A percentile compares a stretch with the other conserved stretches of the same genome.
These are phyloP conservation scores for Vaccinium corymbosum DNA, from an alignment of 148 eudicot genomes.

Conservation along the genomic window DNA sequence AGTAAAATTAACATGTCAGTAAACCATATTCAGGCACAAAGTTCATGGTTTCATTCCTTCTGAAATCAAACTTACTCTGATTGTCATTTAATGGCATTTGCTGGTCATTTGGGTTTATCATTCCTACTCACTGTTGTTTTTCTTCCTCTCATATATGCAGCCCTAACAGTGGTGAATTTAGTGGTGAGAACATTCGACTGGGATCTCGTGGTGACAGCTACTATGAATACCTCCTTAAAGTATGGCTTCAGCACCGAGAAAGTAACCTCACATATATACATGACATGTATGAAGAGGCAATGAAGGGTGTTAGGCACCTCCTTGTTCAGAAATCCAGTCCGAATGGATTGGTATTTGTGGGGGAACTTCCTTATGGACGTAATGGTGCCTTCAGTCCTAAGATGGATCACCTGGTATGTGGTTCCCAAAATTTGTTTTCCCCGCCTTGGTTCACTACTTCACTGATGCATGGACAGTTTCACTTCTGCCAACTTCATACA, in stretches of 20 bases:
- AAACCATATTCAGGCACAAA: neutral
- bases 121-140: slow-evolving; percentile 10
- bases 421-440: neutral
- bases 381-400: slow-evolving; percentile 75
- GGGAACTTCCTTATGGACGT: slow-evolving; percentile 83
- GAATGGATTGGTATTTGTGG: slow-evolving; percentile 76
- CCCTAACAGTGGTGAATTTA: slow-evolving; percentile 77
- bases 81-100: neutral
- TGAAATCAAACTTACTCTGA: neutral
- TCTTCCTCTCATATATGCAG: slow-evolving; percentile 37
- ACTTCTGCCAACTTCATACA: neutral
- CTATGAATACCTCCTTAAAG: slow-evolving; percentile 91
- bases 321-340: slow-evolving; percentile 80
- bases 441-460: neutral
- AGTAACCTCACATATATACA: slow-evolving; percentile 65
- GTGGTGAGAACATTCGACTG: slow-evolving; percentile 79
- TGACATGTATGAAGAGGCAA: slow-evolving; percentile 87
- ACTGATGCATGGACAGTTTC: neutral
- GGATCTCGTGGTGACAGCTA: slow-evolving; percentile 99
- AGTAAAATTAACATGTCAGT: neutral
- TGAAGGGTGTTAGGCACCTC: slow-evolving; percentile 87
- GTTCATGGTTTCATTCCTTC: neutral
- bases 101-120: neutral
- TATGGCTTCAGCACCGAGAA: slow-evolving; percentile 79
- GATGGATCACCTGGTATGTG: slow-evolving; percentile 95